Conservation (phyloP, 805 yeast genomes). For the Yarrowia sp. region DNA sequence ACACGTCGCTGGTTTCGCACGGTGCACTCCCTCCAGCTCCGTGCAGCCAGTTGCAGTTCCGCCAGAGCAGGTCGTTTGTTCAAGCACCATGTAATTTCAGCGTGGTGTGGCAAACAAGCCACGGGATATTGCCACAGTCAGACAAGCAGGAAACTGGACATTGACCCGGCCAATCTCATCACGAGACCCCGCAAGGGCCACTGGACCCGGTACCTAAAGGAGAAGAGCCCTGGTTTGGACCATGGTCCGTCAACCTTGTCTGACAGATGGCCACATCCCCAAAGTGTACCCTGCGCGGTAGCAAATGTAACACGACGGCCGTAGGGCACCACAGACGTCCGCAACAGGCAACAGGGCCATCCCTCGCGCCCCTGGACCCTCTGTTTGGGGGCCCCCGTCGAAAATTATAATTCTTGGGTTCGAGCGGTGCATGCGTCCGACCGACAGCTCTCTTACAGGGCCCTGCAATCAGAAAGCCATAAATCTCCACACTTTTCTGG, state of each 20-base stretch:
- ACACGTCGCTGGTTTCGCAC: constrained; percentile 33
- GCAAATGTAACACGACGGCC: constrained; percentile 16
- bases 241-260: not conserved
- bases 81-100: not conserved
- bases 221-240: too few relatives aligned
- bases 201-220: too few relatives aligned
- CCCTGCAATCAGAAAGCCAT: constrained; percentile 29
- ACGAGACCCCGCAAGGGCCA: constrained; percentile 1
- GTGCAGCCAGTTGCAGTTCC: constrained; percentile 9
- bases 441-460: constrained; percentile 29
- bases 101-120: not conserved
- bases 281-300: constrained; percentile 33
- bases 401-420: constrained; percentile 4
- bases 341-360: not conserved
- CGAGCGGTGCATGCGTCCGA: constrained; percentile 22
- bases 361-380: not conserved
- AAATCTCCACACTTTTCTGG: constrained; percentile 25
- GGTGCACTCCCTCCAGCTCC: constrained; percentile 2
- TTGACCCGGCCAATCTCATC: not conserved
- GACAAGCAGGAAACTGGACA: not conserved
- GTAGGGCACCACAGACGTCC: not conserved
- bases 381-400: not conserved
- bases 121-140: not conserved
- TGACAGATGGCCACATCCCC: constrained; percentile 32
- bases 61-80: not conserved